Evolutionary conservation across 495 filamentous ascomycete species (phyloP), one percentile per base, ranked within the genome.

Genomic region (Aspergillus baeticus): DNA sequence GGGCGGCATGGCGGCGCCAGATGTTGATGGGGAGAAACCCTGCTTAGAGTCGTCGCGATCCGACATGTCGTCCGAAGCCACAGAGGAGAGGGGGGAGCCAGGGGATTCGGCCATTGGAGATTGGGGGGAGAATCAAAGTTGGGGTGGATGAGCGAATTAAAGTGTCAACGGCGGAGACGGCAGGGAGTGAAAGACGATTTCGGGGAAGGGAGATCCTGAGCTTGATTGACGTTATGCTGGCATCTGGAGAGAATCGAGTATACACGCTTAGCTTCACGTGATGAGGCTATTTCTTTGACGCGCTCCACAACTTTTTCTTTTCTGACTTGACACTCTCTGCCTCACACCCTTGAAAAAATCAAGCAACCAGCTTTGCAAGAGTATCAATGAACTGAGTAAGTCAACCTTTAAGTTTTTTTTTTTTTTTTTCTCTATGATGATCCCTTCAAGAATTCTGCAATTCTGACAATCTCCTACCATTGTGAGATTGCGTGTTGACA

Each of bases 391-490:
- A 35, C 45, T 47, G 45, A 26, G 47, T 50, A 38, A 50, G 47
- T 50, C 10, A 18, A 49, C 21, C 6, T 13, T 6, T 36, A 1
- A 5, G 29, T 10, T 49, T 7, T 36, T 1, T 17, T 36, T 29
- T 15, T 17, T 13, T 36, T 51, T 63, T 15, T 17, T 13, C 29
- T 51, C 63, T 54, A 73, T 78, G 79, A 82, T 75, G 71, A 76
- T 55, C 62, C 56, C 66, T 57, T 58, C 61, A 77, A 75, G 78
- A 81, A 72, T 81, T 82, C 79, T 82, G 79, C 80, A 81, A 81
- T 80, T 57, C 77, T 48, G 77, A 82, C 72, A 77, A 67, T 74
- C 76, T 75, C 76, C 74, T 51, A 41, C 38, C 56, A 13, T 44
- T 67, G 69, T 73, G 77, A 75, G 76, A 72, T 71, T 75, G 72